Percentiles rank a stretch among this genome's conserved stretches.
phyloP scores from a whole-genome alignment of 2,329 filamentous ascomycete genomes.

The Calonectria crousiana region DNA sequence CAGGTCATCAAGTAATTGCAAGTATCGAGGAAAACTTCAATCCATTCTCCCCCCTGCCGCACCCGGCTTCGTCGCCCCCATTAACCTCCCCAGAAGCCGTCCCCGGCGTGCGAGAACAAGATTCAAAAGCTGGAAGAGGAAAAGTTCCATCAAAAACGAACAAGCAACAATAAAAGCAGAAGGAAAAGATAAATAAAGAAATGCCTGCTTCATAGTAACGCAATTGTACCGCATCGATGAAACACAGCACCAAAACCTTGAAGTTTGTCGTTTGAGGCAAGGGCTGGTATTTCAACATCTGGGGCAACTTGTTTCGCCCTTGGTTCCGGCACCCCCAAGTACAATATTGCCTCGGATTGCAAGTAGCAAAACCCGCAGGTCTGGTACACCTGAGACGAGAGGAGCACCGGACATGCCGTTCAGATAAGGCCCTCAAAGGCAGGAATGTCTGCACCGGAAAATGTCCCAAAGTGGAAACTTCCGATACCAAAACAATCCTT shows the following conservation, averaged over 20 bases:
- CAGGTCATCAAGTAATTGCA: background rate
- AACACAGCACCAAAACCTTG: slow-evolving; percentile 24
- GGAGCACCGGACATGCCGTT: slow-evolving; percentile 56
- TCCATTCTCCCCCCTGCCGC: slow-evolving; percentile 2
- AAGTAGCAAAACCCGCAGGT: slow-evolving; percentile 39
- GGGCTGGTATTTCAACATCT: slow-evolving; percentile 29
- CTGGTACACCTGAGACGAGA: slow-evolving; percentile 38
- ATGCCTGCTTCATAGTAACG: slow-evolving; percentile 45
- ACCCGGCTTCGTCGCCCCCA: slow-evolving; percentile 27
- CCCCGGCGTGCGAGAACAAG: slow-evolving; percentile 42
- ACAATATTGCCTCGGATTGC: slow-evolving; percentile 23
- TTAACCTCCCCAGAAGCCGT: slow-evolving; percentile 53
- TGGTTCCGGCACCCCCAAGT: slow-evolving; percentile 27
- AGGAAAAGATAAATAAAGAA: slow-evolving; percentile 42
- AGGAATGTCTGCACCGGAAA: slow-evolving; percentile 23
- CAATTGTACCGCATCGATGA: slow-evolving; percentile 55
- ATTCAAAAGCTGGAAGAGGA: slow-evolving; percentile 40
- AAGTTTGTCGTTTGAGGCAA: slow-evolving; percentile 4
- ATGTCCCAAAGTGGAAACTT: slow-evolving; percentile 19
- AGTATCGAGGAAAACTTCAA: slow-evolving; percentile 22
- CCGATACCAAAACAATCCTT: slow-evolving; percentile 26
- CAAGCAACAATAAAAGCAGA: slow-evolving; percentile 44
- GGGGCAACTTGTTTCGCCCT: slow-evolving; percentile 31
- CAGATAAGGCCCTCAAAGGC: slow-evolving; percentile 44
- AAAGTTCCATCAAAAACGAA: slow-evolving; percentile 33